A percentile compares a stretch with the other conserved stretches of the same genome.
Evolutionary conservation across 2,329 filamentous ascomycete genomes (phyloP).

Genomic region (Bisporella sp.): DNA sequence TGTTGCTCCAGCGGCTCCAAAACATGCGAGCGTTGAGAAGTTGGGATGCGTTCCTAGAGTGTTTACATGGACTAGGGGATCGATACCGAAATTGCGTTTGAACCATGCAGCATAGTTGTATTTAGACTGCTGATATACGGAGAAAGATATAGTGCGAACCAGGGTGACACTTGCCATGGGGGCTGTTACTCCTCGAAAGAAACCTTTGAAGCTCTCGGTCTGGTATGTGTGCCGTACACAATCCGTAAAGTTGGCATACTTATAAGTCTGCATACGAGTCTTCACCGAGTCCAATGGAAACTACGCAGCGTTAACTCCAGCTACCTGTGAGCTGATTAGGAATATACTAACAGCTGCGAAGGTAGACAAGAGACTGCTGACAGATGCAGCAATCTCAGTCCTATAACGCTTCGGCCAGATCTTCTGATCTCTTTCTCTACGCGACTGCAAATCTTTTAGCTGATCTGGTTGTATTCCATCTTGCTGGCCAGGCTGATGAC

Average conservation of each 20-base stretch:
- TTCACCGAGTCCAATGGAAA: conserved; percentile 87
- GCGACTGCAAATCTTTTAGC: conserved; percentile 5
- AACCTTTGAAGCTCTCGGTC: conserved; percentile 65
- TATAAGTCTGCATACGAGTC: conserved; percentile 83
- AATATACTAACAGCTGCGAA: conserved; percentile 51
- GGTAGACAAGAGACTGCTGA: conserved; percentile 72
- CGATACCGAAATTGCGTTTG: conserved; percentile 56
- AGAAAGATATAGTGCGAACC: conserved; percentile 72
- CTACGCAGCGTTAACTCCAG: conserved; percentile 15
- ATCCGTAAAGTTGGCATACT: conserved; percentile 66
- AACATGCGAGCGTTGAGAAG: conserved; percentile 66
- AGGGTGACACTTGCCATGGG: conserved; percentile 75
- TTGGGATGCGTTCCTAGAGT: conserved; percentile 64
- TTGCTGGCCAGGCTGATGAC: conserved; percentile 21
- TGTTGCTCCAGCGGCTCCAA: conserved; percentile 70
- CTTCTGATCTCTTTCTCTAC: conserved; percentile 27
- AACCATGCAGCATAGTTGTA: conserved; percentile 66
- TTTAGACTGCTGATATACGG: conserved; percentile 73
- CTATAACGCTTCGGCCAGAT: conserved; percentile 68
- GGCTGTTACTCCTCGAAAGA: conserved; percentile 76
- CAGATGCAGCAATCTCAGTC: conserved; percentile 72
- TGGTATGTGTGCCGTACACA: conserved; percentile 71
- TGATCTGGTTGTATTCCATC: conserved; percentile 16
- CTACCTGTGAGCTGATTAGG: not conserved
- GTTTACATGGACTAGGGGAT: conserved; percentile 68